Conservation (phyloP, 2,329 filamentous ascomycete species). For the Aspergillus uvarum region DNA sequence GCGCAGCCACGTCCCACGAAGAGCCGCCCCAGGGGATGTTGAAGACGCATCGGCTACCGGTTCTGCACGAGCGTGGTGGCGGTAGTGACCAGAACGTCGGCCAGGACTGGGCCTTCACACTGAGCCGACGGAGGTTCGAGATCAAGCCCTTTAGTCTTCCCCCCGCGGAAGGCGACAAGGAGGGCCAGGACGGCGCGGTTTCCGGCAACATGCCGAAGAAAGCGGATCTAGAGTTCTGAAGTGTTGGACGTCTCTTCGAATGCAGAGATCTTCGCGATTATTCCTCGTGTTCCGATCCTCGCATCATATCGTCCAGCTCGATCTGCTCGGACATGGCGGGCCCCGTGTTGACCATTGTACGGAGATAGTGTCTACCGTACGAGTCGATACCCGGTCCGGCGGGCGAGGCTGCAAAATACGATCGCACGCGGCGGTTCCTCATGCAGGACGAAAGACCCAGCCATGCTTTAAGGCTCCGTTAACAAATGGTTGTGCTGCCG, state of each 20-base stretch:
- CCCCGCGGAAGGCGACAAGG: slow-evolving; percentile 73
- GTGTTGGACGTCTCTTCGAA: not conserved
- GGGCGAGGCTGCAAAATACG: slow-evolving; percentile 47
- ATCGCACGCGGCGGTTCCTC: slow-evolving; percentile 51
- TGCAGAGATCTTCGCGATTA: slow-evolving; percentile 20
- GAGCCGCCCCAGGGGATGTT: slow-evolving; percentile 85
- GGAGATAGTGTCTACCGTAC: slow-evolving; percentile 58
- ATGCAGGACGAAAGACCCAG: slow-evolving; percentile 57
- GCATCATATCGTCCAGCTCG: slow-evolving; percentile 62
- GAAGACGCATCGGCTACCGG: slow-evolving; percentile 75
- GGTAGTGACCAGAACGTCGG: slow-evolving; percentile 69
- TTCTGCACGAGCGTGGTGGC: slow-evolving; percentile 85
- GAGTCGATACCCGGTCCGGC: slow-evolving; percentile 46
- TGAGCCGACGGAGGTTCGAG: slow-evolving; percentile 79
- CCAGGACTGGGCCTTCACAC: slow-evolving; percentile 85
- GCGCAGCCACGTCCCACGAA: slow-evolving; percentile 58
- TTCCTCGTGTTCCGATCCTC: slow-evolving; percentile 41
- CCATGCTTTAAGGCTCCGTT: slow-evolving; percentile 40
- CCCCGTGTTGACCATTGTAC: slow-evolving; percentile 55
- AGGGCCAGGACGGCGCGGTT: slow-evolving; percentile 55
- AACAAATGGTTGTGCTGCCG: slow-evolving; percentile 11
- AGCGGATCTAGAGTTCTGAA: slow-evolving; percentile 71
- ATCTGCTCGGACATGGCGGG: slow-evolving; percentile 61
- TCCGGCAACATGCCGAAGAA: slow-evolving; percentile 56
- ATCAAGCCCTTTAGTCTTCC: slow-evolving; percentile 89